Base-by-base conservation (phyloP, 495 filamentous ascomycete genomes). In the Penicillium coprophilum region DNA sequence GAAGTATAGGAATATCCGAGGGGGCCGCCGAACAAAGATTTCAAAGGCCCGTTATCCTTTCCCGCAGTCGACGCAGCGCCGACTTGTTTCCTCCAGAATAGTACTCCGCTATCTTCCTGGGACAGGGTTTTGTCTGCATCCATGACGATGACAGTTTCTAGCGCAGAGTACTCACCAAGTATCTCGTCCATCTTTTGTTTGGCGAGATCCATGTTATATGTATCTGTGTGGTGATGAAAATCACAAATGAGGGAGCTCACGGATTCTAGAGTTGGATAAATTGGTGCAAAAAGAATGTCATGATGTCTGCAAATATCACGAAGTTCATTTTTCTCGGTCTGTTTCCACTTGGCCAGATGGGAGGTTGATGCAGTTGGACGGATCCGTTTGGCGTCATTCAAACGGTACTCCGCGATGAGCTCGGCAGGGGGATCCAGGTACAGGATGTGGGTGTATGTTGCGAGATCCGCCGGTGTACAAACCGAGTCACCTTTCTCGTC, bases 81-180 rank as follows among this genome's bases (percentile, higher is more conserved):
- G 21, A 65, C 50, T 10, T 39, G 66, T 39, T 77, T 44, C 80
- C 81, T 44, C 80, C 81, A 87, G 66, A 83, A 87, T 52, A 82
- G 39, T 4, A 28, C 58, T 17, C 83, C 82, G 12, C 81, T 80
- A 57, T 89, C 85, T 43, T 76, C 51, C 19, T 77, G 58, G 45
- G 78, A 67, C 55, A 89, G 65, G 0, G 84, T 87, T 55, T 65
- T 81, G 58, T 88, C 84, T 4, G 66, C 84, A 58, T 88, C 85
- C 28, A 88, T 54, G 1, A 84, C 75, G 48, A 87, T 54, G 40
- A 83, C 63, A 1, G 73, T 82, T 54, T 78, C 55, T 36, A 74
- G 54, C 9, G 70, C 36, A 20, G 54, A 53, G 13, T 57, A 20
- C 8, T 28, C 12, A n/a, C 48, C 20, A 9, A 49, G 11, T 17